Base-by-base conservation (phyloP, 805 yeast species). In the Schwanniomyces sp. region DNA sequence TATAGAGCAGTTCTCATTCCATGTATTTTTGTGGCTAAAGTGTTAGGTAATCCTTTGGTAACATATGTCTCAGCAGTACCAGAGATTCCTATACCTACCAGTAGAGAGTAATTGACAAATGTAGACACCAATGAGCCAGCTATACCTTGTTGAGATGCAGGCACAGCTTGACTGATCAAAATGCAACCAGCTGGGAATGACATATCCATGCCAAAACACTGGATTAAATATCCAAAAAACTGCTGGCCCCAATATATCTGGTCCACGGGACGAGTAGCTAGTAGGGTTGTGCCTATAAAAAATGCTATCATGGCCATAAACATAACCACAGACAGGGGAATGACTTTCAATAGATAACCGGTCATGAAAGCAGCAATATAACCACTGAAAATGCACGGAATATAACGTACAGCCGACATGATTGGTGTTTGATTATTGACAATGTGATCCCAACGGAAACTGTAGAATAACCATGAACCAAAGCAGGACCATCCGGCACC, bases 401-500 rank as follows among this genome's bases (percentile, higher is more conserved):
- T 50, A 30, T 54, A 48, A 29, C 58, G 49, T 3, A 55, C 58
- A 0, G 63, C 59, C 4, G 64, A 47, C 70, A 48, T 79, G 11
- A 67, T 56, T 2, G 70, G 58, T 9, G 57, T 49, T 41, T 75
- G 71, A 4, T 64, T 56, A 9, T 83, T 74, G n/a, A 85, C 58
- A 40, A 78, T 71, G 47, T 75, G 54, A 29, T 74, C 52, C 52
- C 80, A 74, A 36, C 78, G 69, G 70, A 79, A 79, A 42, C 75
- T 73, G 63, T 84, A 86, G 56, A 72, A 85, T 5, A 83, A 62
- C 82, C 86, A 85, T 18, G 85, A 70, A 2, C 92, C 91, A 66
- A 86, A 87, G 43, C 86, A 76, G 4, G 88, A 82, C 92, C 92
- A 87, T 0, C 92, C 92, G 2, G 82, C 69, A 2, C 79, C 76